A percentile compares a stretch with the other conserved stretches of the same genome.
Evolutionary conservation across 2,329 filamentous ascomycete species (phyloP).

Genomic region (Aureobasidium namibiae): DNA sequence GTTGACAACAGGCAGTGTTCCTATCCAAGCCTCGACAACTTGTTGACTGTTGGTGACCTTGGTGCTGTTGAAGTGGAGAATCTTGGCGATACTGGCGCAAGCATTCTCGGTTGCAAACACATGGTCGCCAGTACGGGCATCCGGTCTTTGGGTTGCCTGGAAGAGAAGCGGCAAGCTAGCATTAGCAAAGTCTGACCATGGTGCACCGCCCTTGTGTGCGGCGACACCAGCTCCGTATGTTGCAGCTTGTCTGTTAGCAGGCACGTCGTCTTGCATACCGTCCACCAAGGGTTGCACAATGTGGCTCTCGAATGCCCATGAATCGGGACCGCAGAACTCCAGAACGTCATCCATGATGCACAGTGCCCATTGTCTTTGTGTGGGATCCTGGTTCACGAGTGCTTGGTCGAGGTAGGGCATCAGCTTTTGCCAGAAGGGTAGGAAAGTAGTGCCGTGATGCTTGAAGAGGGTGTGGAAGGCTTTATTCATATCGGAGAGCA

Average conservation of each 20-base stretch:
- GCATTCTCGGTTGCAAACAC: conserved; percentile 97
- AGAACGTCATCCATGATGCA: conserved; percentile 98
- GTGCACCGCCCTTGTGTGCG: conserved; percentile 78
- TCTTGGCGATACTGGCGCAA: conserved; percentile 92
- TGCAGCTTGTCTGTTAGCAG: conserved; percentile 90
- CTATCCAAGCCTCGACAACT: conserved; percentile 76
- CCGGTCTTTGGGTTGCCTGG: conserved; percentile 69
- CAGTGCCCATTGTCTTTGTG: conserved; percentile 95
- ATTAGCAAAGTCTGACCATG: conserved; percentile 82
- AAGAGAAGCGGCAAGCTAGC: conserved; percentile 75
- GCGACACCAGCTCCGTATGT: conserved; percentile 94
- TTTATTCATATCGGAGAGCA: conserved; percentile 99
- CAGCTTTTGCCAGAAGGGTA: conserved; percentile 79
- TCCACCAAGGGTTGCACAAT: conserved; percentile 81
- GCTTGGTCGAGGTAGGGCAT: conserved; percentile 81
- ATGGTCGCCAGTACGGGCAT: conserved; percentile 83
- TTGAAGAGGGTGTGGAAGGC: conserved; percentile 99
- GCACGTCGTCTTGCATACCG: conserved; percentile 76
- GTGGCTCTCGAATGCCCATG: conserved; percentile 75
- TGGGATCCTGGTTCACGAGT: conserved; percentile 71
- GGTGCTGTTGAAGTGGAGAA: conserved; percentile 77
- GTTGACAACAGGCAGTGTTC: conserved; percentile 83
- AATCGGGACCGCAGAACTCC: conserved; percentile 88
- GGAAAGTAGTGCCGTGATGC: conserved; percentile 78
- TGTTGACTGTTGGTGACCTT: conserved; percentile 70